These are phyloP conservation scores for Populus euphratica DNA, from an alignment of 345 rosid species.

Conservation along the genomic window DNA sequence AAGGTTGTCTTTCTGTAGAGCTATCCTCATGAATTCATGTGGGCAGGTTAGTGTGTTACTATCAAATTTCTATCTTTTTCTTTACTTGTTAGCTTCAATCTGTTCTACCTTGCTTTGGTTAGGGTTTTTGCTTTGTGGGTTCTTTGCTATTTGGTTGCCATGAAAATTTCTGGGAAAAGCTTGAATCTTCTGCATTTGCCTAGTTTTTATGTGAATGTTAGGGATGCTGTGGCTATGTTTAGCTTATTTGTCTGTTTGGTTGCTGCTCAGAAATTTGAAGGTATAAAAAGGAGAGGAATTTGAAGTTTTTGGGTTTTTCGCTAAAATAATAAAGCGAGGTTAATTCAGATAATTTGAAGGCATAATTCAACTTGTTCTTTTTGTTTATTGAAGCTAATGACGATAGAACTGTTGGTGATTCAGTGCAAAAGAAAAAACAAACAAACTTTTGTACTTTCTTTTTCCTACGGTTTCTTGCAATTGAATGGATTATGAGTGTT, in stretches of 20 bases:
- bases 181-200: neutral
- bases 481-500: neutral
- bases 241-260: neutral
- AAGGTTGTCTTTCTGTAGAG: neutral
- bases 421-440: neutral
- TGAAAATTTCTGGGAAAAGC: neutral
- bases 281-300: neutral
- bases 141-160: neutral
- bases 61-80: neutral
- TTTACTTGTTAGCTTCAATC: neutral
- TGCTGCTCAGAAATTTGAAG: neutral
- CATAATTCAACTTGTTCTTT: neutral
- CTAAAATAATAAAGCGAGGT: neutral
- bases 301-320: neutral
- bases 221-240: neutral
- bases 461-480: neutral
- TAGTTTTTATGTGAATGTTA: neutral
- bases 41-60: constrained; percentile 2
- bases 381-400: neutral
- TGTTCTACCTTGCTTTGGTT: neutral
- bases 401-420: neutral
- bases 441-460: neutral
- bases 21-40: constrained; percentile 11
- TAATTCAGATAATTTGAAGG: neutral
- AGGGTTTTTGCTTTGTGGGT: constrained; percentile 11